A percentile compares a stretch with the other conserved stretches of the same genome.
phyloP scores from a whole-genome alignment of 768 basidiomycete species.

The Serendipita sp. region DNA sequence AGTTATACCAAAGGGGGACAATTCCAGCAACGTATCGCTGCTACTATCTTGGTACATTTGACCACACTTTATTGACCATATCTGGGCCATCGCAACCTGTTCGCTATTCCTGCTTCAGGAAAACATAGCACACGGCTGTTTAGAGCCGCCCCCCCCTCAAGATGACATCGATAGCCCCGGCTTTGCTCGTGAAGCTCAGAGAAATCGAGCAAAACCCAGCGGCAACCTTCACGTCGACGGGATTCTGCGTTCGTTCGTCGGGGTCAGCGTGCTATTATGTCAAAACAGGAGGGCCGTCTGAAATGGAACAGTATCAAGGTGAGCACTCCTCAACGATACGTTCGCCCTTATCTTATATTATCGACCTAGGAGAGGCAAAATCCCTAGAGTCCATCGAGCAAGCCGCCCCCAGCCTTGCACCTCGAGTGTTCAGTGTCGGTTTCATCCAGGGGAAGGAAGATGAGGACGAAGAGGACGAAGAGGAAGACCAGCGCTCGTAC shows the following conservation, averaged over 20 bases:
- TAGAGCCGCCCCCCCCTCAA: no score
- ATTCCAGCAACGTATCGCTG: no score
- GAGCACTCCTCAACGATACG: background rate
- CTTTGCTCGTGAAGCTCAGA: background rate
- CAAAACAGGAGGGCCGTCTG: constrained; percentile 34
- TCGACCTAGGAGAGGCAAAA: constrained; percentile 39
- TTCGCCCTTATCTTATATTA: background rate
- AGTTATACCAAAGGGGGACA: no score
- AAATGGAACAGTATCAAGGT: constrained; percentile 45
- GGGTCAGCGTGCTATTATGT: constrained; percentile 43
- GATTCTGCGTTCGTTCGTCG: constrained; percentile 21
- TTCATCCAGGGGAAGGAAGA: constrained; percentile 11
- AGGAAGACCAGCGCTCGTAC: constrained; percentile 32
- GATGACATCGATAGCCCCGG: background rate
- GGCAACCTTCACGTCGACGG: background rate
- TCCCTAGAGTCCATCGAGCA: constrained; percentile 45
- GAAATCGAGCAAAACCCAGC: background rate
- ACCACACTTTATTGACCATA: no score
- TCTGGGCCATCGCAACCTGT: no score
- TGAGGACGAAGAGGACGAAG: constrained; percentile 17
- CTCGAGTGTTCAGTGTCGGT: constrained; percentile 38
- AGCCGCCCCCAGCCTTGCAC: constrained; percentile 57
- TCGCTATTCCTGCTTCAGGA: no score
- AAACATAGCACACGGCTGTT: no score
- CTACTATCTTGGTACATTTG: no score